These are phyloP conservation scores for Pichia sp. DNA, from an alignment of 1,139 yeast species.

Conservation along the genomic window DNA sequence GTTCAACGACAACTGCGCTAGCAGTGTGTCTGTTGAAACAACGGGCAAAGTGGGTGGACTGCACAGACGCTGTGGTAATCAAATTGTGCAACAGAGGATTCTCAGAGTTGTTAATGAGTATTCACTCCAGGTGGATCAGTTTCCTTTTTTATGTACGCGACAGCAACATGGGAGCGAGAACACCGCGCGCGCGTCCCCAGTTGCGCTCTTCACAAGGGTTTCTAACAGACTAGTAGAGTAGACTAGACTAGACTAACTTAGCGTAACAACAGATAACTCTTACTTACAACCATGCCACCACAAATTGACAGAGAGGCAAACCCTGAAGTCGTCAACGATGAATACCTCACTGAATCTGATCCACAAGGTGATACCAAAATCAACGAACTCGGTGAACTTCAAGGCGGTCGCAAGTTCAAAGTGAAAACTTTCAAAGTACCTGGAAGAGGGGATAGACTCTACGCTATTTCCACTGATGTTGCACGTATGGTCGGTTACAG, in stretches of 20 bases:
- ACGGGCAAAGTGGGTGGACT: not conserved
- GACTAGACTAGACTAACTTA: too few species aligned
- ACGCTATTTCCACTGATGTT: conserved; percentile 92
- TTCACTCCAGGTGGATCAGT: conserved; percentile 2
- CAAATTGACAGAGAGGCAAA: conserved; percentile 12
- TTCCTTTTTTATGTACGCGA: too few species aligned
- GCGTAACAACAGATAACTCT: too few species aligned
- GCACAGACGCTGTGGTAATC: conserved; percentile 17
- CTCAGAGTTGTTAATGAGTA: not conserved
- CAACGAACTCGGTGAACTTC: conserved; percentile 56
- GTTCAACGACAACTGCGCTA: too few species aligned
- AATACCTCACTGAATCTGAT: conserved; percentile 74
- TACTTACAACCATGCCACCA: too few species aligned
- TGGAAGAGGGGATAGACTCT: conserved; percentile 66
- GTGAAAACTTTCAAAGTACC: conserved; percentile 74
- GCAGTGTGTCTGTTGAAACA: not conserved
- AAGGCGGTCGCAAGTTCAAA: conserved; percentile 72
- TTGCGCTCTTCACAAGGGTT: not conserved
- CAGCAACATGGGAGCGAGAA: too few species aligned
- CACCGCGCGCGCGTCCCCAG: too few species aligned
- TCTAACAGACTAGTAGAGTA: too few species aligned
- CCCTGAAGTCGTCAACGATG: conserved; percentile 53
- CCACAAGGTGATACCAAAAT: conserved; percentile 74
- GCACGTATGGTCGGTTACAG: conserved; percentile 92
- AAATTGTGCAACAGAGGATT: conserved; percentile 14